Evolutionary conservation across 164 flowering plant genomes (phyloP).

Genomic region (Piper longum): DNA sequence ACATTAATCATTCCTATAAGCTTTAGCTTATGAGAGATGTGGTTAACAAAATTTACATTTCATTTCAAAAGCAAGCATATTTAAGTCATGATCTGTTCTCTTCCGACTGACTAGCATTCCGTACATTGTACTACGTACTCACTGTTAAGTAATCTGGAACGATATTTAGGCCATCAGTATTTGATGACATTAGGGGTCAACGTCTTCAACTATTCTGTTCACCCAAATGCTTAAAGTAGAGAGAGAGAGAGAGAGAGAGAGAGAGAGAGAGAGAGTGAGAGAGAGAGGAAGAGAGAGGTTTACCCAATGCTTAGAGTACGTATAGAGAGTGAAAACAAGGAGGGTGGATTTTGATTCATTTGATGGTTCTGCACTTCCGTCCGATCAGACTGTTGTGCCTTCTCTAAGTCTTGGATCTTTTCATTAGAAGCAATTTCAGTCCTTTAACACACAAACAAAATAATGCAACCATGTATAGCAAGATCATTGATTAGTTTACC

Average conservation of each 20-base stretch:
- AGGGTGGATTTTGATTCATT: slow-evolving; percentile 15
- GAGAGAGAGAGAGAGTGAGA: background rate
- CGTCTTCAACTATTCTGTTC: no score
- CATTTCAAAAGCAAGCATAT: background rate
- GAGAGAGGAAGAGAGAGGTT: background rate
- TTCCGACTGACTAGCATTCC: background rate
- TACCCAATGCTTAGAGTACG: slow-evolving; percentile 36
- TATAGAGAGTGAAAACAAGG: slow-evolving; percentile 15
- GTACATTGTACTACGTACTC: background rate
- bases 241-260: background rate
- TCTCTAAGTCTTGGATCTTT: slow-evolving; percentile 49
- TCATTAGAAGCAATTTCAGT: background rate
- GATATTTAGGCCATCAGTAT: background rate
- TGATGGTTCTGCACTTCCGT: slow-evolving; percentile 22
- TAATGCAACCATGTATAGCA: background rate
- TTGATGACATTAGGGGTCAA: no score
- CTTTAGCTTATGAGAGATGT: background rate
- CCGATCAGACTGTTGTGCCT: slow-evolving; percentile 14
- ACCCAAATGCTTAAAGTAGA: no score
- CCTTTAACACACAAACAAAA: background rate
- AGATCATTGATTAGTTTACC: slow-evolving; percentile 22
- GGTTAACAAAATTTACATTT: background rate
- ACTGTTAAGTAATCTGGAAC: background rate
- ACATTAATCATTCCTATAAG: background rate
- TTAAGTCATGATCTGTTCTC: background rate